phyloP scores from a whole-genome alignment of 306 rosid genomes.

The Morella rubra region DNA sequence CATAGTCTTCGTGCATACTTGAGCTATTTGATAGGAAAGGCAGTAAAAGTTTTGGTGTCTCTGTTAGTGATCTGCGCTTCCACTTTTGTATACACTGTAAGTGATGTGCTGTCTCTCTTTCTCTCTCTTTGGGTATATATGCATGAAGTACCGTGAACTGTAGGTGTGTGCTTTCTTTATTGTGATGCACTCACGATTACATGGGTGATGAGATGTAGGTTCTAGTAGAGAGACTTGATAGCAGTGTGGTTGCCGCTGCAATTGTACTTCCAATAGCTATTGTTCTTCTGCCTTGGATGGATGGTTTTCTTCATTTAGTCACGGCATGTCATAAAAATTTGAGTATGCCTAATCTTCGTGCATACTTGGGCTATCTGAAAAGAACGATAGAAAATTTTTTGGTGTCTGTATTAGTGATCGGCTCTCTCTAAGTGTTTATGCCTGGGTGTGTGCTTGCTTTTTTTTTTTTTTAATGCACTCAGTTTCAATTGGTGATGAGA shows the following conservation, averaged over 20 bases:
- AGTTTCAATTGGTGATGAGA: too few relatives aligned
- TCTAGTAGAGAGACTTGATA: not conserved
- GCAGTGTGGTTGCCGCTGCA: not conserved
- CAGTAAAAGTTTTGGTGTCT: not conserved
- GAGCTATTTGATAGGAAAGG: not conserved
- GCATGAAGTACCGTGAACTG: not conserved
- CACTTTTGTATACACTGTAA: not conserved
- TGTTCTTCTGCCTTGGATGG: not conserved
- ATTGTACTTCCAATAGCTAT: not conserved
- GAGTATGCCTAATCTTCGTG: not conserved
- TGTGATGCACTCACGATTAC: not conserved
- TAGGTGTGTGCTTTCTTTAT: not conserved
- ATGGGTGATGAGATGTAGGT: not conserved
- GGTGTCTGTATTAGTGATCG: too few relatives aligned
- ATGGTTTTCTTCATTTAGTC: not conserved
- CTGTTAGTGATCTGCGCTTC: not conserved
- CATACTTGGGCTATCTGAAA: too few relatives aligned
- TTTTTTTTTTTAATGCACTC: too few relatives aligned
- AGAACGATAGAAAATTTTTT: too few relatives aligned
- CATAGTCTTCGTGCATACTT: too few relatives aligned
- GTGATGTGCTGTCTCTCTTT: not conserved
- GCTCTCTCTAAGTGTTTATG: too few relatives aligned
- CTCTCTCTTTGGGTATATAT: not conserved
- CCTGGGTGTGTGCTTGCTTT: too few relatives aligned
- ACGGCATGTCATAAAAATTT: not conserved